These are phyloP conservation scores for Penicillium concentricum DNA, from an alignment of 2,329 filamentous ascomycete genomes.

Conservation along the genomic window DNA sequence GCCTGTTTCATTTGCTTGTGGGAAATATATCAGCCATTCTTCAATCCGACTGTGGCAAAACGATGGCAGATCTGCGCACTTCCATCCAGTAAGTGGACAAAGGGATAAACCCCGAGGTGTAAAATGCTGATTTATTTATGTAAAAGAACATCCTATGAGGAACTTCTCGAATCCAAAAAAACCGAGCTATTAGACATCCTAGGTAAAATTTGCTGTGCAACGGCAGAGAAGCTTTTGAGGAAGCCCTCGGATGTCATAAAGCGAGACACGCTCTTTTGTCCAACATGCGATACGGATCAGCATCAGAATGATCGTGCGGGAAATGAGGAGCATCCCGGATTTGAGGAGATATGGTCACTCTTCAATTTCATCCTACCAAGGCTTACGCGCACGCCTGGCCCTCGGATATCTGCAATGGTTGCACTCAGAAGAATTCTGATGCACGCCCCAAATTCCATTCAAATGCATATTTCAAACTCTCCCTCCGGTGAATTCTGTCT, in stretches of 20 bases:
- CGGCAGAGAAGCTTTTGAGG: constrained; percentile 47
- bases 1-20: constrained; percentile 35
- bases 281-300: constrained; percentile 38
- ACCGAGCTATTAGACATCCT: constrained; percentile 56
- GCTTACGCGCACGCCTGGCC: constrained; percentile 53
- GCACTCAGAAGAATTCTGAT: constrained; percentile 67
- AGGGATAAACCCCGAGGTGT: not conserved
- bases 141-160: constrained; percentile 45
- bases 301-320: constrained; percentile 15
- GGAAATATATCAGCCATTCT: constrained; percentile 34
- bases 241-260: constrained; percentile 26
- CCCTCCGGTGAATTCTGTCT: constrained; percentile 76
- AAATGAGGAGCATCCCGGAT: constrained; percentile 19
- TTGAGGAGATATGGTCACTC: constrained; percentile 42
- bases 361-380: constrained; percentile 44
- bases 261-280: constrained; percentile 32
- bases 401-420: constrained; percentile 69
- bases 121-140: constrained; percentile 8
- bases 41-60: constrained; percentile 32
- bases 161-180: constrained; percentile 51
- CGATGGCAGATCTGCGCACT: constrained; percentile 43
- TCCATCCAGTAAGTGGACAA: constrained; percentile 50
- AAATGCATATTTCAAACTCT: constrained; percentile 68
- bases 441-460: constrained; percentile 60
- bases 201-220: constrained; percentile 58